phyloP scores from a whole-genome alignment of 768 basidiomycete species.

The Tephrocybe sp. region DNA sequence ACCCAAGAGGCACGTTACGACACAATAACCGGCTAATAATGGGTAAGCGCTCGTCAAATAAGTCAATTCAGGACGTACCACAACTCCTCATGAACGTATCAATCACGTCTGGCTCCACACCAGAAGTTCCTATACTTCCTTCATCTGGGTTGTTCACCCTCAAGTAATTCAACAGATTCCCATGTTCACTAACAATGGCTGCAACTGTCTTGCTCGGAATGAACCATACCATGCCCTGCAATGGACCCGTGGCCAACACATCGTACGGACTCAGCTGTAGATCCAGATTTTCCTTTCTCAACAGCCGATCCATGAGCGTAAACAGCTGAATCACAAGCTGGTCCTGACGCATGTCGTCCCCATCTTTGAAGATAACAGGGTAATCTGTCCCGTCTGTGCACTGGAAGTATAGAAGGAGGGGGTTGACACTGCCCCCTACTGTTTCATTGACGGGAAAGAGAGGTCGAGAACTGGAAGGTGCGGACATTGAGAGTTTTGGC shows the following conservation, averaged over 20 bases:
- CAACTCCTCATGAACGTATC: conserved; percentile 98
- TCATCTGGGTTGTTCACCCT: conserved; percentile 88
- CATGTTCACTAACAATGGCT: conserved; percentile 90
- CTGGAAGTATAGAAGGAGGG: conserved; percentile 88
- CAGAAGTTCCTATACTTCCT: conserved; percentile 90
- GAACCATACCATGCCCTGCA: conserved; percentile 96
- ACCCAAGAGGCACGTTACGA: conserved; percentile 93
- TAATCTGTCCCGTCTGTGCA: conserved; percentile 84
- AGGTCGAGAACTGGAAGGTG: too few relatives aligned
- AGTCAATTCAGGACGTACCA: conserved; percentile 52
- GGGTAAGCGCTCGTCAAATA: neutral
- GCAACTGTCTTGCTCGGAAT: conserved; percentile 96
- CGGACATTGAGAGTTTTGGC: too few relatives aligned
- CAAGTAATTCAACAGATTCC: conserved; percentile 85
- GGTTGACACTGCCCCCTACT: too few relatives aligned
- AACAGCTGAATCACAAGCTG: conserved; percentile 98
- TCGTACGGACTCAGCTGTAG: conserved; percentile 89
- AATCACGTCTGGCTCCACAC: conserved; percentile 91
- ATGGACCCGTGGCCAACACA: conserved; percentile 87
- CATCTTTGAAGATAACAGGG: conserved; percentile 97
- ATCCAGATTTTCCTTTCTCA: conserved; percentile 94
- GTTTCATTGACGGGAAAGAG: too few relatives aligned
- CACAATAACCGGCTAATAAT: conserved; percentile 97
- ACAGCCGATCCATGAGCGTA: conserved; percentile 92
- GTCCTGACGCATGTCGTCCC: conserved; percentile 98